A percentile compares a stretch with the other conserved stretches of the same genome.
These are phyloP conservation scores for Opeltia flavorubescens DNA, from an alignment of 495 filamentous ascomycete genomes.

Conservation along the genomic window DNA sequence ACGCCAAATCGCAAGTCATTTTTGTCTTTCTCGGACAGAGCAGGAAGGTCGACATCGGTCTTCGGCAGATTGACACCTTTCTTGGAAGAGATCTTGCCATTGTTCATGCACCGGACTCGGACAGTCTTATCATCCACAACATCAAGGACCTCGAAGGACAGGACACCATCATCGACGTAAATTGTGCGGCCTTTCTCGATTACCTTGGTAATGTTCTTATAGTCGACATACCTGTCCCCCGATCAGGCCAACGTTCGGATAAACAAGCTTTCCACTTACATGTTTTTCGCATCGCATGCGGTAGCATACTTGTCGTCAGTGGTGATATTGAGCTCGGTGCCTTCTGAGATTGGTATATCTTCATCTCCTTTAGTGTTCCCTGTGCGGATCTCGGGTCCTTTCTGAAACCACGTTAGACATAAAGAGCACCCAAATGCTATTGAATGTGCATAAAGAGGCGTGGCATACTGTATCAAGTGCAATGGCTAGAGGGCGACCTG, in stretches of 20 bases:
- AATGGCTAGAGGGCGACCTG: slow-evolving; percentile 85
- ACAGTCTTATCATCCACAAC: slow-evolving; percentile 81
- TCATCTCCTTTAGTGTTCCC: slow-evolving; percentile 76
- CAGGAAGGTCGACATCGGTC: slow-evolving; percentile 95
- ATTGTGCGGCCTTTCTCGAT: slow-evolving; percentile 86
- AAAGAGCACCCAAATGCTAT: neutral
- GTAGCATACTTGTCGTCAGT: slow-evolving; percentile 93
- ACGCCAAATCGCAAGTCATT: slow-evolving; percentile 86
- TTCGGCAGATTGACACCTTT: slow-evolving; percentile 98
- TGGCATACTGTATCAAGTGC: slow-evolving; percentile 73
- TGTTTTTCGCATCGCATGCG: slow-evolving; percentile 72
- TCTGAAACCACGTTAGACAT: slow-evolving; percentile 31
- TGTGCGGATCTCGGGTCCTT: slow-evolving; percentile 96
- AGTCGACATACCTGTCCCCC: slow-evolving; percentile 76
- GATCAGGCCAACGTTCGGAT: neutral
- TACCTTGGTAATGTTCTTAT: slow-evolving; percentile 99
- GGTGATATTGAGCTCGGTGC: slow-evolving; percentile 80
- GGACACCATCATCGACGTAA: slow-evolving; percentile 95
- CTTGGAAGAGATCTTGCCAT: slow-evolving; percentile 92
- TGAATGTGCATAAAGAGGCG: neutral
- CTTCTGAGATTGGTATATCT: slow-evolving; percentile 76
- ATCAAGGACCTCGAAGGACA: slow-evolving; percentile 85
- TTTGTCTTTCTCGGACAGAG: slow-evolving; percentile 97
- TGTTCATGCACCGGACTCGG: slow-evolving; percentile 74
- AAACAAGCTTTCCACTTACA: slow-evolving; percentile 42